Evolutionary conservation across 2,329 filamentous ascomycete species (phyloP).

Genomic region (Ophiostoma australiae): DNA sequence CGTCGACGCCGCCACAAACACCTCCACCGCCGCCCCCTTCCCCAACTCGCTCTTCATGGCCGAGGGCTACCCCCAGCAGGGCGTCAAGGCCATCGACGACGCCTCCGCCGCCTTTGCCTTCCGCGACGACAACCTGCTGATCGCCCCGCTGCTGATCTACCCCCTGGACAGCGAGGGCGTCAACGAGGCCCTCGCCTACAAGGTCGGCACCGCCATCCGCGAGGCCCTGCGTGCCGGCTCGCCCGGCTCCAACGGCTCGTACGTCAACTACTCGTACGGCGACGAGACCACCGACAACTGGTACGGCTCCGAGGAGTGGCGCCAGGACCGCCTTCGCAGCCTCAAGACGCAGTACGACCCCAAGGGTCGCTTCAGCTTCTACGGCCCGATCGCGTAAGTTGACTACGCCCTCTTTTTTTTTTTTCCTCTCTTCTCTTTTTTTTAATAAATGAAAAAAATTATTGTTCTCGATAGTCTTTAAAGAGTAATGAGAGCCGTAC

Average conservation of each 20-base stretch:
- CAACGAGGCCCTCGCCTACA: constrained; percentile 34
- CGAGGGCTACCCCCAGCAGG: constrained; percentile 49
- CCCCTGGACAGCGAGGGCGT: constrained; percentile 31
- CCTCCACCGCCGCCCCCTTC: constrained; percentile 31
- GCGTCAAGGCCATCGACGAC: constrained; percentile 37
- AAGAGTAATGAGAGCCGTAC: neutral
- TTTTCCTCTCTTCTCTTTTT: neutral
- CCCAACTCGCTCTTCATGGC: constrained; percentile 46
- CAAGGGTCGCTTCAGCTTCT: constrained; percentile 42
- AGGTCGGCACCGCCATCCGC: constrained; percentile 39
- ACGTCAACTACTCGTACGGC: constrained; percentile 51
- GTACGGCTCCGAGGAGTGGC: constrained; percentile 49
- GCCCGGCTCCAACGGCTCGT: constrained; percentile 32
- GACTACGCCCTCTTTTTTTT: neutral
- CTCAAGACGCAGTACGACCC: constrained; percentile 50
- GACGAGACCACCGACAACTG: constrained; percentile 39
- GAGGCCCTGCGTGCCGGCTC: constrained; percentile 36
- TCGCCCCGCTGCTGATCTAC: constrained; percentile 39
- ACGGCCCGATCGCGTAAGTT: constrained; percentile 35
- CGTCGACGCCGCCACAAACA: constrained; percentile 18
- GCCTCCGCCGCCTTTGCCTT: constrained; percentile 43
- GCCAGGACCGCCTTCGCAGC: constrained; percentile 40
- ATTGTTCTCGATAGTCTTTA: neutral
- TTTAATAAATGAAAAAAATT: neutral
- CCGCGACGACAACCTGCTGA: constrained; percentile 42